These are phyloP conservation scores for Neopestalotiopsis clavispora DNA, from an alignment of 2,329 filamentous ascomycete species.

Conservation along the genomic window DNA sequence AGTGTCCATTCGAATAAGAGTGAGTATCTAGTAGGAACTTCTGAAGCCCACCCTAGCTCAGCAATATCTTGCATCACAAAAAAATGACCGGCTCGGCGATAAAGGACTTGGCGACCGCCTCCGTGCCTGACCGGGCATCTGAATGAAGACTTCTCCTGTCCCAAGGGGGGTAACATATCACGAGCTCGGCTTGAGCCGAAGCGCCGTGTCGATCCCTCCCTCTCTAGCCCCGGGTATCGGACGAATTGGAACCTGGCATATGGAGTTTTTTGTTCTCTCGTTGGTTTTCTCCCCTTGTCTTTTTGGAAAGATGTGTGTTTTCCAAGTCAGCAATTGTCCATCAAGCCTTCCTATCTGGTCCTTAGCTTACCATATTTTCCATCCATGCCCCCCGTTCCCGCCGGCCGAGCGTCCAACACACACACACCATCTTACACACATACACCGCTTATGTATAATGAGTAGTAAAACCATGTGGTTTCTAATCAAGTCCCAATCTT, in stretches of 20 bases:
- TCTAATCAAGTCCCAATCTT: too few species aligned
- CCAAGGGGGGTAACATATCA: not conserved
- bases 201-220: not conserved
- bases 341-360: not conserved
- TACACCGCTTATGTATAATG: not conserved
- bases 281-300: not conserved
- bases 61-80: too few species aligned
- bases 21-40: too few species aligned
- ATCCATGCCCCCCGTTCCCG: not conserved
- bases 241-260: not conserved
- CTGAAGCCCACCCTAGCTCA: too few species aligned
- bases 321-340: not conserved
- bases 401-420: not conserved
- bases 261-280: not conserved
- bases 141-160: not conserved
- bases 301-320: not conserved
- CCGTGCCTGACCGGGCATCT: not conserved
- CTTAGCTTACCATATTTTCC: not conserved
- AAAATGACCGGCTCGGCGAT: too few species aligned
- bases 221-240: not conserved
- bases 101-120: too few species aligned
- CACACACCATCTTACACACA: not conserved
- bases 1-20: too few species aligned
- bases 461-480: too few species aligned
- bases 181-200: not conserved